Percentiles rank a stretch among this genome's conserved stretches.
Conservation (phyloP, 2,329 filamentous ascomycete genomes). For the Delphinella strobiligena region DNA sequence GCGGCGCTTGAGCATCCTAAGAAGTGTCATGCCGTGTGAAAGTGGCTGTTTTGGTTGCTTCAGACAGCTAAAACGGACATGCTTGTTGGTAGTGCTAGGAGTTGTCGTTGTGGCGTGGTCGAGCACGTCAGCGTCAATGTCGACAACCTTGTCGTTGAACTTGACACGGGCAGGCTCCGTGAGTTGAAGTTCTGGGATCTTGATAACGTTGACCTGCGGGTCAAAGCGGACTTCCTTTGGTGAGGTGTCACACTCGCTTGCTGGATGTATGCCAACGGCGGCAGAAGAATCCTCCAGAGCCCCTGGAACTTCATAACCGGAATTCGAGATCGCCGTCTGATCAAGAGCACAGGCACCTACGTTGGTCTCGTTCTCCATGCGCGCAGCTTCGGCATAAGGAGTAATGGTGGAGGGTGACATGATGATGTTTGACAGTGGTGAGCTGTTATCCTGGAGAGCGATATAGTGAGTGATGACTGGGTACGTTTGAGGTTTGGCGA, state of each 20-base stretch:
- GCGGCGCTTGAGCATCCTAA: not conserved
- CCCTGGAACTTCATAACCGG: too few relatives aligned
- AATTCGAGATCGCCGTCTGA: too few relatives aligned
- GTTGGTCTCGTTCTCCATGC: too few relatives aligned
- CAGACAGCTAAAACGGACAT: conserved; percentile 6
- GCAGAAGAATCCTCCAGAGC: not conserved
- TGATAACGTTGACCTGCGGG: conserved; percentile 4
- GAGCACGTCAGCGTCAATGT: conserved; percentile 3
- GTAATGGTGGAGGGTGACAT: too few relatives aligned
- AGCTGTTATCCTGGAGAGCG: too few relatives aligned
- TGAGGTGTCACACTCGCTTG: not conserved
- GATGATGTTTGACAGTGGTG: too few relatives aligned
- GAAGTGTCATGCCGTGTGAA: conserved; percentile 3
- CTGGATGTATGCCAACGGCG: not conserved
- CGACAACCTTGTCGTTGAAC: conserved; percentile 6
- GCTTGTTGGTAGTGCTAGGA: conserved; percentile 1
- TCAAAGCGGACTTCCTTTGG: conserved; percentile 5
- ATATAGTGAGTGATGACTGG: too few relatives aligned
- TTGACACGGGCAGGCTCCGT: not conserved
- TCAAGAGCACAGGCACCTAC: too few relatives aligned
- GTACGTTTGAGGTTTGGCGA: too few relatives aligned
- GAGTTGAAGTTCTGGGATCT: conserved; percentile 1
- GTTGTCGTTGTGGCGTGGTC: not conserved
- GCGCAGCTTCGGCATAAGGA: too few relatives aligned
- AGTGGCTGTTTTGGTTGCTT: conserved; percentile 3